Evolutionary conservation across 179 eudicot genomes (phyloP).

Genomic region (Carnegiea gigantea): DNA sequence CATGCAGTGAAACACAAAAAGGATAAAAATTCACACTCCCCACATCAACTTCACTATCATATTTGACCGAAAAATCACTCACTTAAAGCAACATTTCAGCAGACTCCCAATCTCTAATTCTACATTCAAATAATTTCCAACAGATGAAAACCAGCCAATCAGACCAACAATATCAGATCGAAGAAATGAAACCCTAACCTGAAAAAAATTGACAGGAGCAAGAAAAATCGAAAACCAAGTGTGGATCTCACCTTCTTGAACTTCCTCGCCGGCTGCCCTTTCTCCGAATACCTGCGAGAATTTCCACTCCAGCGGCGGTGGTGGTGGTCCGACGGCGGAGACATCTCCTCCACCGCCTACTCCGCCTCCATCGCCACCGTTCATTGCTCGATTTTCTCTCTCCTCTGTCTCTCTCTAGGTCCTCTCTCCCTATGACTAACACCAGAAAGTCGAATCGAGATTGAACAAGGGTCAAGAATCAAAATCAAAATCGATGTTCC

Average conservation of each 20-base stretch:
- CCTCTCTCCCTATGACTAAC: conserved; percentile 6
- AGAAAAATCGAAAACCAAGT: not conserved
- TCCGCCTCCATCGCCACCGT: conserved; percentile 40
- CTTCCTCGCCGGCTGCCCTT: conserved; percentile 74
- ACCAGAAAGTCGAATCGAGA: not conserved
- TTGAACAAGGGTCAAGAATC: conserved; percentile 16
- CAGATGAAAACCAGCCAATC: not conserved
- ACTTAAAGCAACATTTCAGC: conserved; percentile 9
- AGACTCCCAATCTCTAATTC: not conserved
- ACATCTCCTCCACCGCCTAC: conserved; percentile 34
- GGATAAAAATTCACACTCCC: conserved; percentile 10
- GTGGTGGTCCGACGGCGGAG: conserved; percentile 35
- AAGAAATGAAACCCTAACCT: conserved; percentile 22
- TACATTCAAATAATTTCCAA: not conserved
- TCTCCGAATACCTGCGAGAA: conserved; percentile 85
- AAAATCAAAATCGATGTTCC: conserved; percentile 3
- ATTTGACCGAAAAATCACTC: not conserved
- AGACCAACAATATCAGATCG: conserved; percentile 14
- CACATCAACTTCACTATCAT: conserved; percentile 16
- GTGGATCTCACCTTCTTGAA: conserved; percentile 67
- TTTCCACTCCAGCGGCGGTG: conserved; percentile 62
- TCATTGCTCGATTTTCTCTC: conserved; percentile 31
- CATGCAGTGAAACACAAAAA: not conserved
- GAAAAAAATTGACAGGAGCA: not conserved
- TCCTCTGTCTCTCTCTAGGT: not conserved